Conservation (phyloP, 305 asterid species). For the Andrographis paniculata region DNA sequence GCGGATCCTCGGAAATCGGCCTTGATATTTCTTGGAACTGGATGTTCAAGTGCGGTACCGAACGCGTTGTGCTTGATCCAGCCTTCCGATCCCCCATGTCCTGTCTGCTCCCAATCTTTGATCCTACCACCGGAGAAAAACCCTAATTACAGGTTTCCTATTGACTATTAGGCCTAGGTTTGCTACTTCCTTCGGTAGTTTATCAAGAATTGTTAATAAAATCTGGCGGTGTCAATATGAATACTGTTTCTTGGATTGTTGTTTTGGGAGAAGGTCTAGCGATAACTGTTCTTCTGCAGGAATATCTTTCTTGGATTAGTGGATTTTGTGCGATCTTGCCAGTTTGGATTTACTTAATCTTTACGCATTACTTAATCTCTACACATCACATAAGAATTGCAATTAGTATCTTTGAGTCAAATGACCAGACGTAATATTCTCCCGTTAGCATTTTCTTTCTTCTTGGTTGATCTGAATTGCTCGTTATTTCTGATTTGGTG, state of each 20-base stretch:
- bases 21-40: slow-evolving; percentile 86
- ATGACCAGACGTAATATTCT: neutral
- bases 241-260: slow-evolving; percentile 3
- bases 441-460: neutral
- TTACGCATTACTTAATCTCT: no score
- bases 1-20: slow-evolving; percentile 44
- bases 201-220: slow-evolving; percentile 4
- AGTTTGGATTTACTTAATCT: neutral
- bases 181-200: neutral
- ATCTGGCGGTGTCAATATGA: slow-evolving; percentile 2
- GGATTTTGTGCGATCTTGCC: neutral
- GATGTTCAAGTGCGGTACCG: slow-evolving; percentile 93
- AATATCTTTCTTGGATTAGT: neutral
- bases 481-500: neutral
- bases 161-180: neutral
- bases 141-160: slow-evolving; percentile 75
- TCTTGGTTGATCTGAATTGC: neutral
- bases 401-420: no score
- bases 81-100: slow-evolving; percentile 82
- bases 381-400: no score
- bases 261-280: neutral
- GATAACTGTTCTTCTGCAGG: neutral
- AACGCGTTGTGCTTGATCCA: slow-evolving; percentile 75
- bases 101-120: slow-evolving; percentile 65
- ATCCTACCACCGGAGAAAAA: slow-evolving; percentile 57